Percentiles rank a stretch among this genome's conserved stretches.
Evolutionary conservation across 305 asterid genomes (phyloP).

Genomic region (Rubia peregrina): DNA sequence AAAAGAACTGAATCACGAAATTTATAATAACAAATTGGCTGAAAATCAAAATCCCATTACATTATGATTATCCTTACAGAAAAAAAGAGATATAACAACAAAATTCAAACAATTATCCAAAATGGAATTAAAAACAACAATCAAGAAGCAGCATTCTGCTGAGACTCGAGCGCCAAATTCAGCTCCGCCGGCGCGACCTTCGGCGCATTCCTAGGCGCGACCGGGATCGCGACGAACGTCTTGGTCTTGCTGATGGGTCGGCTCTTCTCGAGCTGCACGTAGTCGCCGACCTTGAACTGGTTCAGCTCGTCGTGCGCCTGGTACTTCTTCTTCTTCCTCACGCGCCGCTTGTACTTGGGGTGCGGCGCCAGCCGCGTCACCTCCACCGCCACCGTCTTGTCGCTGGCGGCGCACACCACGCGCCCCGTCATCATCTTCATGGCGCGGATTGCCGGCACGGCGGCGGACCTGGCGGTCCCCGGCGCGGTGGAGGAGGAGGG

Average conservation of each 20-base stretch:
- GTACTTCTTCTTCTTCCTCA: constrained; percentile 83
- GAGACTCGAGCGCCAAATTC: constrained; percentile 61
- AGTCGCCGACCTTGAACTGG: constrained; percentile 76
- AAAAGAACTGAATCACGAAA: too few relatives aligned
- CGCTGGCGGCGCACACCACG: constrained; percentile 69
- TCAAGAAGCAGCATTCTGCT: constrained; percentile 6
- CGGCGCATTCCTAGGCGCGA: constrained; percentile 24
- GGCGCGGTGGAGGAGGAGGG: constrained; percentile 25
- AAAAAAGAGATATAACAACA: not conserved
- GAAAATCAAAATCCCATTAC: not conserved
- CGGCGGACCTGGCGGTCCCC: constrained; percentile 26
- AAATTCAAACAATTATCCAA: not conserved
- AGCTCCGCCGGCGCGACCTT: constrained; percentile 38
- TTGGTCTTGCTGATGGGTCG: constrained; percentile 82
- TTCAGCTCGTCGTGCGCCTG: constrained; percentile 87
- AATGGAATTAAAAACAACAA: not conserved
- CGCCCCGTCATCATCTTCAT: constrained; percentile 62
- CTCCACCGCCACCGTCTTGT: constrained; percentile 85
- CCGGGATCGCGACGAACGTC: constrained; percentile 61
- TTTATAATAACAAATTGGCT: too few relatives aligned
- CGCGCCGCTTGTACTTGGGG: constrained; percentile 93
- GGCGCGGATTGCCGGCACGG: constrained; percentile 52
- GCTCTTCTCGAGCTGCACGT: constrained; percentile 70
- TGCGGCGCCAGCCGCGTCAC: constrained; percentile 81
- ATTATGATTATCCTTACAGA: not conserved